These are phyloP conservation scores for Curvularia eragrostidis DNA, from an alignment of 2,329 filamentous ascomycete genomes.

Conservation along the genomic window DNA sequence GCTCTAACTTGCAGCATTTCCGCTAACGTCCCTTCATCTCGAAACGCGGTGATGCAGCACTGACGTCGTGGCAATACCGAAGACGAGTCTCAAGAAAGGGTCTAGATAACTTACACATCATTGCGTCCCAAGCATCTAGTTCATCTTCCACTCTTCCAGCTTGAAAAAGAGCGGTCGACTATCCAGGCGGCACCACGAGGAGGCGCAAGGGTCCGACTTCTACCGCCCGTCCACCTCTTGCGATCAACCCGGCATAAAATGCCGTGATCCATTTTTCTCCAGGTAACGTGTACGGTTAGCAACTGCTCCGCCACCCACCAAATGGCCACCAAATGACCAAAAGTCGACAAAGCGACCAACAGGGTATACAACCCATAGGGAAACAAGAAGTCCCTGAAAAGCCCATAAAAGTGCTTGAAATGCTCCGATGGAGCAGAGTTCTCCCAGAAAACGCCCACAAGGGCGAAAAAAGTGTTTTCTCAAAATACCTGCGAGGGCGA, in stretches of 20 bases:
- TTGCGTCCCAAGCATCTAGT: conserved; percentile 47
- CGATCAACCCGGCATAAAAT: conserved; percentile 27
- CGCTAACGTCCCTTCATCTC: background rate
- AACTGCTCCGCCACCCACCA: background rate
- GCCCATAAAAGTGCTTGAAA: background rate
- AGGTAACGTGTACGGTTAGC: conserved; percentile 6
- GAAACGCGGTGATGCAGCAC: background rate
- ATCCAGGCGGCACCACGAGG: conserved; percentile 48
- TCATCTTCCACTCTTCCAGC: conserved; percentile 28
- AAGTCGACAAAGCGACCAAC: background rate
- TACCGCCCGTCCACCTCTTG: conserved; percentile 45
- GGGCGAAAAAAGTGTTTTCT: background rate
- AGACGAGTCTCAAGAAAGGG: background rate
- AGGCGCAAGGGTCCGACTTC: conserved; percentile 49
- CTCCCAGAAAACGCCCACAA: background rate
- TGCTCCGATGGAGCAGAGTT: background rate
- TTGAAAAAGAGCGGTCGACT: conserved; percentile 24
- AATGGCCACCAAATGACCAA: background rate
- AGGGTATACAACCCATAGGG: background rate
- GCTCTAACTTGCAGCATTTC: background rate
- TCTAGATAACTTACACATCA: conserved; percentile 3
- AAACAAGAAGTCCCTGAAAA: background rate
- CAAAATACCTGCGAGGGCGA: background rate
- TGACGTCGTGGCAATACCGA: background rate
- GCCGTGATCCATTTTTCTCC: conserved; percentile 32